phyloP scores from a whole-genome alignment of 2,329 filamentous ascomycete species.

The Metarhizium anisopliae region DNA sequence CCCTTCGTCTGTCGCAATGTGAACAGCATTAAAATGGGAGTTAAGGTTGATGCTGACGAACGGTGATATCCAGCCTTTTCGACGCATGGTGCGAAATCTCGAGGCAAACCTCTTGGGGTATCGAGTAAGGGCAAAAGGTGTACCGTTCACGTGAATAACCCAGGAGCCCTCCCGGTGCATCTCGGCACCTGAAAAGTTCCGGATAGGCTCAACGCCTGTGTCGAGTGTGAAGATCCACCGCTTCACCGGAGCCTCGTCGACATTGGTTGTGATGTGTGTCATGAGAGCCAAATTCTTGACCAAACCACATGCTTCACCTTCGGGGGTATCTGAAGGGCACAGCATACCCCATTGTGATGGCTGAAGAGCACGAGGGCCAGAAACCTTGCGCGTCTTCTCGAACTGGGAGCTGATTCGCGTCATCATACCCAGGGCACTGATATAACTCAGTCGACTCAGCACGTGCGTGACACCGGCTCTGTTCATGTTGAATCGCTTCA shows the following conservation, averaged over 20 bases:
- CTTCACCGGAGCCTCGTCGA: conserved; percentile 83
- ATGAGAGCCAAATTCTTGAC: conserved; percentile 97
- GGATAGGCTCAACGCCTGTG: conserved; percentile 70
- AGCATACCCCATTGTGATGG: conserved; percentile 98
- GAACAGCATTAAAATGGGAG: conserved; percentile 80
- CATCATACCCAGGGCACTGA: conserved; percentile 98
- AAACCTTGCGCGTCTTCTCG: conserved; percentile 96
- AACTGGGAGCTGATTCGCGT: conserved; percentile 97
- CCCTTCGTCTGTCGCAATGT: conserved; percentile 94
- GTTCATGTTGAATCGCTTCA: conserved; percentile 99
- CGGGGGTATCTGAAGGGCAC: conserved; percentile 92
- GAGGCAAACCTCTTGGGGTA: conserved; percentile 80
- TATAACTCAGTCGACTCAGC: conserved; percentile 89
- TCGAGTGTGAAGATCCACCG: conserved; percentile 82
- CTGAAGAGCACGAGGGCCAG: conserved; percentile 88
- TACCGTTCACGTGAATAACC: conserved; percentile 91
- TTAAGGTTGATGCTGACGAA: conserved; percentile 98
- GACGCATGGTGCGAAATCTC: conserved; percentile 76
- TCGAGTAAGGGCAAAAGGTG: conserved; percentile 78
- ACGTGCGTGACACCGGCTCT: conserved; percentile 94
- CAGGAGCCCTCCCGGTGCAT: conserved; percentile 80
- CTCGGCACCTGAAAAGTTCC: conserved; percentile 64
- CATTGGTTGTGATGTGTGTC: conserved; percentile 98
- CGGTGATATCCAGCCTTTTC: conserved; percentile 85
- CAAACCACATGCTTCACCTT: conserved; percentile 95